A percentile compares a stretch with the other conserved stretches of the same genome.
These are phyloP conservation scores for Phragmites australis DNA, from an alignment of 176 grass and related monocot species.

Conservation along the genomic window DNA sequence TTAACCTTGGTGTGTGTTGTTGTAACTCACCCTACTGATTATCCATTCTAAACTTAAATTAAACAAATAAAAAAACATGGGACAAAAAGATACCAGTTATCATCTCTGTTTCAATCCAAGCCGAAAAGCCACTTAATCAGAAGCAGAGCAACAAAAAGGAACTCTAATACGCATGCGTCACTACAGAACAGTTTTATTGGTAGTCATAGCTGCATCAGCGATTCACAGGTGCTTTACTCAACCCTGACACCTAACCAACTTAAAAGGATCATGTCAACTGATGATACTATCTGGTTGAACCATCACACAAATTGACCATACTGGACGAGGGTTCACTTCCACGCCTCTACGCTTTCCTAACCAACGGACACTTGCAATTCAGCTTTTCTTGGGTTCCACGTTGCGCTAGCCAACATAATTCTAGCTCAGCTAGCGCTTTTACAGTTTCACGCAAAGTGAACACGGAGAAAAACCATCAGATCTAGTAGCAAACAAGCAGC, in stretches of 20 bases:
- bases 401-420: too few species aligned
- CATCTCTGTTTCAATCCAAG: neutral
- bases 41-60: neutral
- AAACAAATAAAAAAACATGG: neutral
- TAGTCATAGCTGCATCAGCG: slow-evolving; percentile 1
- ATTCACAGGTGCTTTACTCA: neutral
- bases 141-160: neutral
- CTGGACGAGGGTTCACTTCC: slow-evolving; percentile 16
- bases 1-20: neutral
- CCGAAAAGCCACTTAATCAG: neutral
- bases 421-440: too few species aligned
- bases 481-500: too few species aligned
- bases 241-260: neutral
- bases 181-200: neutral
- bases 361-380: too few species aligned
- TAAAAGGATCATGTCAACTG: neutral
- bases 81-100: neutral
- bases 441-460: too few species aligned
- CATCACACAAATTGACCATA: slow-evolving; percentile 5
- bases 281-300: slow-evolving; percentile 16
- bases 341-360: neutral
- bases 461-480: too few species aligned
- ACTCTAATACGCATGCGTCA: neutral
- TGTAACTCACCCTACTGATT: neutral
- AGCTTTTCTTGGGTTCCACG: too few species aligned